phyloP scores from a whole-genome alignment of 169 alveolate species.

The Plasmodium fragile region DNA sequence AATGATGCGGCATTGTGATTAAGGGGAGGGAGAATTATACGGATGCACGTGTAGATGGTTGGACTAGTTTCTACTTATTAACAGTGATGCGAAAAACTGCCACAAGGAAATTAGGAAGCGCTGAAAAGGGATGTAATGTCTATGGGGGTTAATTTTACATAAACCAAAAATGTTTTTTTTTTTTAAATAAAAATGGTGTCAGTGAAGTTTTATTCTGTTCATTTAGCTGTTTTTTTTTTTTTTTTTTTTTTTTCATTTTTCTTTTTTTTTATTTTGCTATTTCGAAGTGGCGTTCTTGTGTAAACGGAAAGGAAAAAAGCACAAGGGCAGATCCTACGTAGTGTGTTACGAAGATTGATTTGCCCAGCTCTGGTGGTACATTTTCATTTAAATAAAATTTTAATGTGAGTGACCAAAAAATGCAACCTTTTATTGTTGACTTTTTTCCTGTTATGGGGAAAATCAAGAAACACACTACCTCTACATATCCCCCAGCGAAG shows the following conservation, averaged over 20 bases:
- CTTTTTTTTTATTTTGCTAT: not conserved
- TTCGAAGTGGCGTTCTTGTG: not conserved
- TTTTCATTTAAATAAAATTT: not conserved
- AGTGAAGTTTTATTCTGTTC: not conserved
- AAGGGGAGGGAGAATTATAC: not conserved
- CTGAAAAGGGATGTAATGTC: slow-evolving; percentile 1
- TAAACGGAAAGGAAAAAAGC: not conserved
- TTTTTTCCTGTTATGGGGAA: not conserved
- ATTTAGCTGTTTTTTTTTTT: not conserved
- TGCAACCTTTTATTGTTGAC: not conserved
- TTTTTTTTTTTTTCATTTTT: not conserved
- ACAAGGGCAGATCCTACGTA: not conserved
- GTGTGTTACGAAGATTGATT: not conserved
- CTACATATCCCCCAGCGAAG: not conserved
- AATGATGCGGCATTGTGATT: slow-evolving; percentile 57
- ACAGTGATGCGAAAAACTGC: not conserved
- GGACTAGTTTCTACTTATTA: not conserved
- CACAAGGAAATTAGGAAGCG: not conserved
- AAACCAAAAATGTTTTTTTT: not conserved
- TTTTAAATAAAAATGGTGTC: not conserved
- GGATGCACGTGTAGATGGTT: slow-evolving; percentile 21
- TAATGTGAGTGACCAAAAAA: not conserved
- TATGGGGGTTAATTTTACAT: not conserved
- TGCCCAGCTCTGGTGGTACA: not conserved
- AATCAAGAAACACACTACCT: not conserved